Evolutionary conservation across 345 rosid genomes (phyloP).

Genomic region (Euphorbia peplus): DNA sequence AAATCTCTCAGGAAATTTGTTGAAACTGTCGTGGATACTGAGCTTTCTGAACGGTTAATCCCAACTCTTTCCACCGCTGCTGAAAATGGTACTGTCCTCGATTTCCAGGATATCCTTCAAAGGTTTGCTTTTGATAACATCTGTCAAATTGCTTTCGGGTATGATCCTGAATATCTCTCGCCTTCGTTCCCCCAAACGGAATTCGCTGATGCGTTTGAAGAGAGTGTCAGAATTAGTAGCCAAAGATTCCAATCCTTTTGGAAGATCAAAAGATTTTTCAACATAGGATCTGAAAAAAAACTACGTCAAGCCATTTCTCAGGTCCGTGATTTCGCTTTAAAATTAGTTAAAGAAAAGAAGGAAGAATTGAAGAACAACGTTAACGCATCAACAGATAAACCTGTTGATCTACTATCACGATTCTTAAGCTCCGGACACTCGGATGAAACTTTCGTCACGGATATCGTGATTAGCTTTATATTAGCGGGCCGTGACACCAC

Average conservation of each 20-base stretch:
- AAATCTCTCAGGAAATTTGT: conserved; percentile 63
- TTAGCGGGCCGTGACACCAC: conserved; percentile 73
- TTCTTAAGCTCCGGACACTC: conserved; percentile 50
- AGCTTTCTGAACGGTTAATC: conserved; percentile 50
- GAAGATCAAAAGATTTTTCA: conserved; percentile 42
- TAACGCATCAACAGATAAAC: conserved; percentile 20
- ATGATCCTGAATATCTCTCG: conserved; percentile 52
- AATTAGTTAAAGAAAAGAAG: conserved; percentile 48
- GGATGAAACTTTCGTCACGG: conserved; percentile 44
- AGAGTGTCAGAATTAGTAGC: conserved; percentile 35
- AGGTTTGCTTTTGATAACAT: conserved; percentile 70
- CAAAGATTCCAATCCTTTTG: conserved; percentile 38
- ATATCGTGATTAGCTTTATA: conserved; percentile 57
- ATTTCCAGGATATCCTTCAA: conserved; percentile 58
- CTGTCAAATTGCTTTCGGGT: conserved; percentile 67
- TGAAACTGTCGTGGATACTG: conserved; percentile 49
- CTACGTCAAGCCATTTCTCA: conserved; percentile 33
- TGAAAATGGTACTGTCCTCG: conserved; percentile 25
- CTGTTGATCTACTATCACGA: conserved; percentile 50
- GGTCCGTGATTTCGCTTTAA: conserved; percentile 50
- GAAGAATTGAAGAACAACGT: conserved; percentile 17
- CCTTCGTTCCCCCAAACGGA: conserved; percentile 38
- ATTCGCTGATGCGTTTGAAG: conserved; percentile 50
- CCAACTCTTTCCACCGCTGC: conserved; percentile 48
- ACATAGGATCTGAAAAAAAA: conserved; percentile 46